Evolutionary conservation across 306 rosid species (phyloP), one percentile per base, ranked within the genome.

Genomic region (Erythrophleum fordii): DNA sequence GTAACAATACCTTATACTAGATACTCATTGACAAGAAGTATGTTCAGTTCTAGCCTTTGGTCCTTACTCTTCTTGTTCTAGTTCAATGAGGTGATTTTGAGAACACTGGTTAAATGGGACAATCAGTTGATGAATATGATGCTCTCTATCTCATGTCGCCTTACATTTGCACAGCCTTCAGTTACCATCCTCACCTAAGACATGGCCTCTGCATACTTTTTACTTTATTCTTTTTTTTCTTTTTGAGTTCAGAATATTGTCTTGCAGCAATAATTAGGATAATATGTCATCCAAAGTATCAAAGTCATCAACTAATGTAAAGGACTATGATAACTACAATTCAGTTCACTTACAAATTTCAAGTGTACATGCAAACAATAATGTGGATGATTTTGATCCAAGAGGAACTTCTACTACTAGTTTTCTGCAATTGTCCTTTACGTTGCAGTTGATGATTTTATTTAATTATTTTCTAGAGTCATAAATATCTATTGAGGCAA

Each of bases 361-460:
- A 55, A 82, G 75, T 70, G 85, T 67, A 73, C 82, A 84, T 68
- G 77, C 76, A 67, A 87, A 76, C 62, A 84, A 76, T 68, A 72
- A 81, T 3, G 93, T 88, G 65, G 97, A 91, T 71, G 97, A 91
- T 76, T 86, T 92, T 82, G 95, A 95, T 85, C 99, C 99, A 0
- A 91, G 99, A 68, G 99, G 97, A 79, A 91, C 90, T 68, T 86
- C 97, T 77, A 78, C 97, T 78, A 76, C 90, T 45, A 92, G 97
- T 88, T 41, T 76, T 82, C 62, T 69, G 64, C 78, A 46, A 55
- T 55, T 29, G 37, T 83, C 62, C 79, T 74, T 12, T 8, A 53
- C 62, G 14, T 49, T 35, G 34, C 11, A 35, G 69, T 26, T 69
- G 56, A 25, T 53, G 73, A 79, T 82, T 75, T 48, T 39, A 18